These are phyloP conservation scores for Pinus tabuliformis DNA, from an alignment of 75 land plant genomes.

Conservation along the genomic window DNA sequence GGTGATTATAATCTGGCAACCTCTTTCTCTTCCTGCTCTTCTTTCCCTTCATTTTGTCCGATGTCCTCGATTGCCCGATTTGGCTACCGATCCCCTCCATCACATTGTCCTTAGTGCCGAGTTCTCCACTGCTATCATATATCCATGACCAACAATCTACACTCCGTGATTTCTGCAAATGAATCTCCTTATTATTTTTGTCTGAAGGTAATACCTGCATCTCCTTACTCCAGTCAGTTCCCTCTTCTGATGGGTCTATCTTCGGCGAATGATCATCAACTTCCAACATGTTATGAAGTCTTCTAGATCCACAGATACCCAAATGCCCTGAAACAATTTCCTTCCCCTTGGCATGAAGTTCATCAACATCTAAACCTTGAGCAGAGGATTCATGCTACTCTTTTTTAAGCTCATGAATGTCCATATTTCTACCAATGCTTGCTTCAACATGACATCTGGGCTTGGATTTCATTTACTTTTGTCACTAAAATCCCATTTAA, in stretches of 20 bases:
- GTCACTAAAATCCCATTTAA: too few relatives aligned
- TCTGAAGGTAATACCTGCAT: constrained; percentile 13
- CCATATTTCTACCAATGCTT: too few relatives aligned
- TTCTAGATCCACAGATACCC: not conserved
- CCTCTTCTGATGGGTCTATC: constrained; percentile 28
- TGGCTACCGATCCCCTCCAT: constrained; percentile 85
- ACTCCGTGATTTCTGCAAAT: constrained; percentile 28
- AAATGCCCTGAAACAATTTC: constrained; percentile 13
- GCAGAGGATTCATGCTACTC: not conserved
- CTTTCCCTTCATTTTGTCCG: constrained; percentile 8
- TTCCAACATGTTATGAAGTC: constrained; percentile 11
- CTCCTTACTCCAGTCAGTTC: constrained; percentile 42
- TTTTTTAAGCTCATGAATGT: not conserved
- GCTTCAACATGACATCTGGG: too few relatives aligned
- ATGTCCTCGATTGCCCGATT: constrained; percentile 23
- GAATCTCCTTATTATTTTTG: not conserved
- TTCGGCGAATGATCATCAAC: constrained; percentile 21
- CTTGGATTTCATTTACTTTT: too few relatives aligned
- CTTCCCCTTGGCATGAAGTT: constrained; percentile 23
- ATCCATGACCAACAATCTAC: constrained; percentile 83
- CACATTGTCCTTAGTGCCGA: constrained; percentile 66
- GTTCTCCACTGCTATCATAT: constrained; percentile 59
- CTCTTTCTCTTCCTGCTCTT: constrained; percentile 22
- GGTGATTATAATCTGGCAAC: constrained; percentile 7
- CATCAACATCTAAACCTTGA: not conserved